A percentile compares a stretch with the other conserved stretches of the same genome.
These are phyloP conservation scores for Boletus vermiculosoides DNA, from an alignment of 768 basidiomycete species.

Conservation along the genomic window DNA sequence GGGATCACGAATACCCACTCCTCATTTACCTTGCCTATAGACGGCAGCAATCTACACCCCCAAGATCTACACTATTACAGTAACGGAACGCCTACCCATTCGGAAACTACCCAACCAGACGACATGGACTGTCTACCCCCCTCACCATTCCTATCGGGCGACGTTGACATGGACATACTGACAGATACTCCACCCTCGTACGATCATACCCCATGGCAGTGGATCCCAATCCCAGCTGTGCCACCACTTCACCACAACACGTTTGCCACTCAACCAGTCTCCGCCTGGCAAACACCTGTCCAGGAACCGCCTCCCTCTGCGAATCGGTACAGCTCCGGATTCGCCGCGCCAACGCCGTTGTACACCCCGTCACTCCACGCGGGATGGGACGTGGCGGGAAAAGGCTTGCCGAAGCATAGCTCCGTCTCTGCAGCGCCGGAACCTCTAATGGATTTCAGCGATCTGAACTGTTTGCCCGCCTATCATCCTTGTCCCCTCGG, in stretches of 20 bases:
- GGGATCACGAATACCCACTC: not conserved
- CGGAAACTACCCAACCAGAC: not conserved
- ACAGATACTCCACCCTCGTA: constrained; percentile 2
- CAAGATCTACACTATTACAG: not conserved
- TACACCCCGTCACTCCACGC: not conserved
- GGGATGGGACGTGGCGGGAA: not conserved
- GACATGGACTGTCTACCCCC: constrained; percentile 14
- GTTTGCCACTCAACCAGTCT: not conserved
- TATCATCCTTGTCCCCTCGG: not conserved
- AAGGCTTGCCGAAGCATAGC: not conserved
- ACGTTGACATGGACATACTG: constrained; percentile 14
- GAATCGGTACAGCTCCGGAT: not conserved
- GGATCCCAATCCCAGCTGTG: not conserved
- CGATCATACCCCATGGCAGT: not conserved
- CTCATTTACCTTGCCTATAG: not conserved
- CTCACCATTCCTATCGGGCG: not conserved
- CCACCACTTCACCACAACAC: not conserved
- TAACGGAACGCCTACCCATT: not conserved
- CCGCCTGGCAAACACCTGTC: not conserved
- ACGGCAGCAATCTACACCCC: not conserved
- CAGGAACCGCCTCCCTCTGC: not conserved
- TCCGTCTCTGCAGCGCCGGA: not conserved
- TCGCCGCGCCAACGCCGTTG: not conserved
- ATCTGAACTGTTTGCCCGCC: not conserved
- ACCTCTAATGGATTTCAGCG: not conserved